Conservation (phyloP, 148 eudicot species). For the Amaranthus palmeri region DNA sequence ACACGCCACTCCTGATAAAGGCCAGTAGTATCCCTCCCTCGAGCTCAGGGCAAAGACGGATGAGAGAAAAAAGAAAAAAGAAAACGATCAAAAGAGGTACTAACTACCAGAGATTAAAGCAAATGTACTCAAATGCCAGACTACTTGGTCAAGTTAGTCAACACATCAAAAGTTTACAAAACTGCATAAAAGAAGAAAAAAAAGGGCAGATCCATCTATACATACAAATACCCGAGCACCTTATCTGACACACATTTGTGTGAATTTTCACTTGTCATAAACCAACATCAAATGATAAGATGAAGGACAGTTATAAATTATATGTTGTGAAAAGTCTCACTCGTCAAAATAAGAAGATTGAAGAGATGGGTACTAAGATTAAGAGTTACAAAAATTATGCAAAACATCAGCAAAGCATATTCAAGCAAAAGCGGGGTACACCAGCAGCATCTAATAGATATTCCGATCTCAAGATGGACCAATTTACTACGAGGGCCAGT, state of each 20-base stretch:
- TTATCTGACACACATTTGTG: neutral
- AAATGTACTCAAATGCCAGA: neutral
- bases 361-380: constrained; percentile 2
- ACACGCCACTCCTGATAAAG: constrained; percentile 10
- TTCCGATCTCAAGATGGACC: constrained; percentile 14
- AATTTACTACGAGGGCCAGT: constrained; percentile 7
- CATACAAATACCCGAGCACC: neutral
- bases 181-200: constrained; percentile 6
- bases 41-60: constrained; percentile 9
- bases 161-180: constrained; percentile 2
- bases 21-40: constrained; percentile 3
- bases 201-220: constrained; percentile 12
- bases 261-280: neutral
- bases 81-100: constrained; percentile 18
- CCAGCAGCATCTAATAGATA: constrained; percentile 14
- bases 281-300: constrained; percentile 11
- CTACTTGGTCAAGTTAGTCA: neutral
- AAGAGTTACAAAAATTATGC: constrained; percentile 2
- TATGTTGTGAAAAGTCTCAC: neutral
- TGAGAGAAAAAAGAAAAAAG: neutral
- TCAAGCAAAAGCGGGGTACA: constrained; percentile 5
- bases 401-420: constrained; percentile 3
- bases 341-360: neutral
- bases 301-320: neutral
- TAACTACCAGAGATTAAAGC: constrained; percentile 6